Conservation (phyloP, 2,329 filamentous ascomycete genomes). For the Paracoccidioides lutzii region DNA sequence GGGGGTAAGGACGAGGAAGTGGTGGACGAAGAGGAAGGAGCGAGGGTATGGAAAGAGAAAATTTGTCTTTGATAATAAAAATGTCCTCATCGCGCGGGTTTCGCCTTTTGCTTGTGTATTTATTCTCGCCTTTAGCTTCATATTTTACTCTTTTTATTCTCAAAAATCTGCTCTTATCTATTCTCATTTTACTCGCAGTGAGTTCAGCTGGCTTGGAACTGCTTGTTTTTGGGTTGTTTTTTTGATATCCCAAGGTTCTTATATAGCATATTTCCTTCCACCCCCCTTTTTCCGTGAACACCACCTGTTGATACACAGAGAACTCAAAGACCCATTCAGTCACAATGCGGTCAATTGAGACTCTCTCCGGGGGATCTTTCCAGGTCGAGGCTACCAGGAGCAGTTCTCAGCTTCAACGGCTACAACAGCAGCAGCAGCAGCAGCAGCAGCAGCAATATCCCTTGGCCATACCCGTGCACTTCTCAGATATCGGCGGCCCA, state of each 20-base stretch:
- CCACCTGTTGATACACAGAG: not conserved
- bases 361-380: constrained; percentile 5
- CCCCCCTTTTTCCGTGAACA: not conserved
- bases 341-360: constrained; percentile 9
- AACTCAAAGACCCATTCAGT: not conserved
- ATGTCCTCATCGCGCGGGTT: not conserved
- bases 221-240: not conserved
- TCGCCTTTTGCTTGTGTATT: not conserved
- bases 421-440: not conserved
- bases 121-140: not conserved
- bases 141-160: not conserved
- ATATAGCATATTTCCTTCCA: not conserved
- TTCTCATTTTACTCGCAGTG: not conserved
- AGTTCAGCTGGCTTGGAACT: not conserved
- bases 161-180: not conserved
- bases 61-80: no score
- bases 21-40: not conserved
- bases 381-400: not conserved
- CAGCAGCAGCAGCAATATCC: not conserved
- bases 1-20: not conserved
- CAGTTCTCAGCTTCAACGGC: not conserved
- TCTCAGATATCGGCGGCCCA: constrained; percentile 51
- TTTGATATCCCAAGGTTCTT: no score
- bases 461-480: constrained; percentile 15
- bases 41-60: not conserved